Evolutionary conservation across 1,284 basidiomycete genomes (phyloP).

Genomic region (Fomitopsis schrenkii): DNA sequence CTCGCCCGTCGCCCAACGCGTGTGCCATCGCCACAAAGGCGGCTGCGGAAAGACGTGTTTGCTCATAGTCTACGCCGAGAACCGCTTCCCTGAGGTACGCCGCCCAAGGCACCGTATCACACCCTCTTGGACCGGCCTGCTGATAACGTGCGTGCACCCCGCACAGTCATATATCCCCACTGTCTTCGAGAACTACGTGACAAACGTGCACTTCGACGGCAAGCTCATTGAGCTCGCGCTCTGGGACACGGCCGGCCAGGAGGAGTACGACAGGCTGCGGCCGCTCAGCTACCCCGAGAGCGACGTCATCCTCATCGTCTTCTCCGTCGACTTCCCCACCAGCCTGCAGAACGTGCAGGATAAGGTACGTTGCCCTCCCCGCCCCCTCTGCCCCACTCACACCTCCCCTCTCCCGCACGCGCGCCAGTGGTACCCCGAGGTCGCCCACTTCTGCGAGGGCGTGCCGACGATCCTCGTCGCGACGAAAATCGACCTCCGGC

Average conservation of each 20-base stretch:
- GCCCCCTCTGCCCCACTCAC: neutral
- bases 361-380: conserved; percentile 50
- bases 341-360: conserved; percentile 94
- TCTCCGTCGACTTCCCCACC: conserved; percentile 95
- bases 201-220: conserved; percentile 83
- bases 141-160: neutral
- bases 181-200: conserved; percentile 97
- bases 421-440: conserved; percentile 91
- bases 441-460: conserved; percentile 94
- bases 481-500: conserved; percentile 90
- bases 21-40: conserved; percentile 35
- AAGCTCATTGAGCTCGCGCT: conserved; percentile 92
- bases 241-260: conserved; percentile 98
- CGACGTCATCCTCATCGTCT: conserved; percentile 95
- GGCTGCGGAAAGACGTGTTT: conserved; percentile 89
- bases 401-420: conserved; percentile 4
- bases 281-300: conserved; percentile 96
- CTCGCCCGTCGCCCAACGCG: neutral
- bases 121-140: neutral
- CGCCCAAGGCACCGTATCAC: neutral
- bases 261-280: conserved; percentile 94
- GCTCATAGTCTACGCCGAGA: conserved; percentile 94
- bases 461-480: conserved; percentile 92
- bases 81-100: conserved; percentile 93
- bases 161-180: conserved; percentile 92